phyloP scores from a whole-genome alignment of 1,284 basidiomycete genomes.

The Ceratobasidium papillatum region DNA sequence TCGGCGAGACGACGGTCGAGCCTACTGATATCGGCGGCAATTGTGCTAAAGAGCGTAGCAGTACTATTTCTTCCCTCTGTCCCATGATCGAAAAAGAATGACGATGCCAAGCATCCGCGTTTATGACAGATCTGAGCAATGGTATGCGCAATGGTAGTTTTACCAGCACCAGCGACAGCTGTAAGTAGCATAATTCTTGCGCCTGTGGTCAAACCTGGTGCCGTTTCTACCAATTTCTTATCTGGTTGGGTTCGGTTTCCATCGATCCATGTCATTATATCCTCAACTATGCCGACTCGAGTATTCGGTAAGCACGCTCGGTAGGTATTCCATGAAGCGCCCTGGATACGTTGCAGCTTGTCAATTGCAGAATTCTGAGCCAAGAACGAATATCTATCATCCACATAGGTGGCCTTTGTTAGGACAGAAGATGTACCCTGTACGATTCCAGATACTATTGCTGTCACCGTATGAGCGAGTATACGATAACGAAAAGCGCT shows the following conservation, averaged over 20 bases:
- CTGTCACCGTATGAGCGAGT: too few species aligned
- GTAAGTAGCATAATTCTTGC: slow-evolving; percentile 4
- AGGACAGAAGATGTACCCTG: too few species aligned
- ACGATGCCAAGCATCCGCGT: slow-evolving; percentile 33
- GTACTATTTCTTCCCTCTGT: slow-evolving; percentile 3
- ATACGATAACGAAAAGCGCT: too few species aligned
- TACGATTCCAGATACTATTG: too few species aligned
- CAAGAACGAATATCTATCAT: too few species aligned
- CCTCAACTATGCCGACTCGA: not conserved
- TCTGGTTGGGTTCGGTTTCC: too few species aligned
- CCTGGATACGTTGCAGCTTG: not conserved
- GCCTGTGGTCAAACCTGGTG: too few species aligned
- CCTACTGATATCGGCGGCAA: not conserved
- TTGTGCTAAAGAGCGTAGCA: not conserved
- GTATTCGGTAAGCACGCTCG: not conserved
- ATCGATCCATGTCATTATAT: not conserved
- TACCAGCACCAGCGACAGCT: not conserved
- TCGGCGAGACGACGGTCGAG: not conserved
- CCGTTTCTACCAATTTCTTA: too few species aligned
- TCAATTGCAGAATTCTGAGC: too few species aligned
- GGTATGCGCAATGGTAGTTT: slow-evolving; percentile 15
- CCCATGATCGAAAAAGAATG: slow-evolving; percentile 10
- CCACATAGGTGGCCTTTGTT: too few species aligned
- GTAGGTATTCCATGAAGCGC: not conserved
- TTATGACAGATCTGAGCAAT: not conserved